phyloP scores from a whole-genome alignment of 1,139 yeast genomes.

The Nakaseomyces sp. region DNA sequence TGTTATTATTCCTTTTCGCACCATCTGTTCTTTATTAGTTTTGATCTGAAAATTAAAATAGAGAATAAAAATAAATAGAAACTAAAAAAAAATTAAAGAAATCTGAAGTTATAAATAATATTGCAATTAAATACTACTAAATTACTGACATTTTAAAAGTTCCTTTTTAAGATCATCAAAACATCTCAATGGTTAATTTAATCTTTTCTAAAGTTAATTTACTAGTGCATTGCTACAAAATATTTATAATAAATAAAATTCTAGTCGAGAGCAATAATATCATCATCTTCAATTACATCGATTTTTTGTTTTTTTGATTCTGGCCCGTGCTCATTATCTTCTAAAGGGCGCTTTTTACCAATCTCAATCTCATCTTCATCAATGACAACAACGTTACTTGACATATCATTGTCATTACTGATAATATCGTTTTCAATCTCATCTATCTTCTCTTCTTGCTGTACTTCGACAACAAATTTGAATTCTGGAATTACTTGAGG shows the following conservation, averaged over 20 bases:
- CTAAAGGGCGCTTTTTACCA: not conserved
- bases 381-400: constrained; percentile 5
- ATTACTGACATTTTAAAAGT: too few species aligned
- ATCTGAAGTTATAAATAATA: too few species aligned
- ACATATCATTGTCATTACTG: constrained; percentile 5
- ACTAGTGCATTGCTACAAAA: too few species aligned
- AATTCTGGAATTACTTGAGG: not conserved
- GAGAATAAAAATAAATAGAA: not conserved
- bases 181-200: too few species aligned
- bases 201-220: too few species aligned
- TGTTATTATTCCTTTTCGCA: constrained; percentile 2
- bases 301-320: not conserved
- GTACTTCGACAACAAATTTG: not conserved
- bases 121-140: too few species aligned
- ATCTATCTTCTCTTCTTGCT: not conserved
- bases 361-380: constrained; percentile 8
- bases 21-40: not conserved
- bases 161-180: too few species aligned
- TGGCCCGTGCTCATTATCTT: not conserved
- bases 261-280: not conserved
- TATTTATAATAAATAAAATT: not conserved
- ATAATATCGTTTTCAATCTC: not conserved
- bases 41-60: not conserved
- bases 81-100: not conserved
- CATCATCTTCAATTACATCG: not conserved